Percentiles rank a stretch among this genome's conserved stretches.
These are phyloP conservation scores for Leavenworthia alabamica DNA, from an alignment of 345 rosid species.

Conservation along the genomic window DNA sequence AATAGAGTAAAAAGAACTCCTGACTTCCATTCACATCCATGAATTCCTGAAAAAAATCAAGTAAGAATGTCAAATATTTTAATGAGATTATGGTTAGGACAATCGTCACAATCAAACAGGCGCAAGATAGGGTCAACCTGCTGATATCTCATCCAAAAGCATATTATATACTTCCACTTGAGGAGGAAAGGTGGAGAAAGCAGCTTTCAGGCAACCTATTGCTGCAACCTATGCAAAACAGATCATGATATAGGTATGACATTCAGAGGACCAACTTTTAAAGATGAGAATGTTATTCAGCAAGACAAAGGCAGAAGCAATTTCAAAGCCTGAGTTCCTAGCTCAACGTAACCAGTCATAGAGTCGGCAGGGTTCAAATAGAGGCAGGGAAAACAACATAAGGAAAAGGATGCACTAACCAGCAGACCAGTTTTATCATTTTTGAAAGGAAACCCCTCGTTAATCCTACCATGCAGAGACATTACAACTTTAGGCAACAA, in stretches of 20 bases:
- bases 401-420: slow-evolving; percentile 45
- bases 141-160: slow-evolving; percentile 53
- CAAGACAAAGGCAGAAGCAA: slow-evolving; percentile 7
- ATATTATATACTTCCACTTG: slow-evolving; percentile 48
- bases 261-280: background rate
- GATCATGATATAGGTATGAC: slow-evolving; percentile 8
- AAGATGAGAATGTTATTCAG: slow-evolving; percentile 8
- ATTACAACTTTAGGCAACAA: slow-evolving; percentile 59
- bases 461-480: slow-evolving; percentile 50
- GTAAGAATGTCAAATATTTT: slow-evolving; percentile 25
- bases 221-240: slow-evolving; percentile 49
- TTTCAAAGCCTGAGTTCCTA: background rate
- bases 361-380: background rate
- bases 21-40: slow-evolving; percentile 38
- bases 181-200: slow-evolving; percentile 71
- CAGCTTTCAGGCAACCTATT: slow-evolving; percentile 69
- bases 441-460: slow-evolving; percentile 52
- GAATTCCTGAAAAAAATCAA: slow-evolving; percentile 47
- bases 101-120: slow-evolving; percentile 6
- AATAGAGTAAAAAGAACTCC: slow-evolving; percentile 57
- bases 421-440: slow-evolving; percentile 66
- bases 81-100: background rate
- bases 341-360: background rate
- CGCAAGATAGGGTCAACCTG: slow-evolving; percentile 38
- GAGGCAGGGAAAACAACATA: background rate